These are phyloP conservation scores for Starmerella scarabaei DNA, from an alignment of 805 yeast genomes.

Conservation along the genomic window DNA sequence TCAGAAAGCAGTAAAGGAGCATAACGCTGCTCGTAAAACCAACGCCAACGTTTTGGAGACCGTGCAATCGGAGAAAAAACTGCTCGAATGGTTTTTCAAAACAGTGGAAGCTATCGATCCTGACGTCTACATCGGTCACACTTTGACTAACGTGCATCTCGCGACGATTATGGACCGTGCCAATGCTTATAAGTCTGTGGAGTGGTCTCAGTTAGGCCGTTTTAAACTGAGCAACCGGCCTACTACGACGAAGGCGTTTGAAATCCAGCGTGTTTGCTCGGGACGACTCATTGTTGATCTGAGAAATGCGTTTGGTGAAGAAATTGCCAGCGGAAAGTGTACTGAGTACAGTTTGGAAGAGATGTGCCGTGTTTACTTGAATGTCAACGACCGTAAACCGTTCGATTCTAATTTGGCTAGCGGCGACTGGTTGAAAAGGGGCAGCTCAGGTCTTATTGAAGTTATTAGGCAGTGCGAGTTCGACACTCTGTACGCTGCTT, in stretches of 20 bases:
- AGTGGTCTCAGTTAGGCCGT: slow-evolving; percentile 78
- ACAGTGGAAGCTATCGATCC: slow-evolving; percentile 70
- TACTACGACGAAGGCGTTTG: slow-evolving; percentile 25
- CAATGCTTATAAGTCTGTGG: slow-evolving; percentile 55
- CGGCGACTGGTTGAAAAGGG: slow-evolving; percentile 38
- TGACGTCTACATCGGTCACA: slow-evolving; percentile 80
- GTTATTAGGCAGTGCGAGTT: slow-evolving; percentile 56
- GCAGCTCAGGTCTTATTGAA: slow-evolving; percentile 51
- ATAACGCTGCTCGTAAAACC: slow-evolving; percentile 31
- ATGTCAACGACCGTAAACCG: slow-evolving; percentile 35
- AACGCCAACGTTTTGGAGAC: slow-evolving; percentile 31
- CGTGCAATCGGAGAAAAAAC: slow-evolving; percentile 60
- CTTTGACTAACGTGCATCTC: slow-evolving; percentile 62
- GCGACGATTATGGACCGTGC: slow-evolving; percentile 73
- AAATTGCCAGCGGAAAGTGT: slow-evolving; percentile 68
- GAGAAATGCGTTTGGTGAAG: slow-evolving; percentile 89
- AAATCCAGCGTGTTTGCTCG: slow-evolving; percentile 56
- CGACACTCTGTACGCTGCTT: slow-evolving; percentile 59
- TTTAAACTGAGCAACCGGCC: slow-evolving; percentile 9
- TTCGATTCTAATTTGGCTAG: slow-evolving; percentile 55
- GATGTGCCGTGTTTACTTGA: slow-evolving; percentile 74
- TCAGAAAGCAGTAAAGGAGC: slow-evolving; percentile 30
- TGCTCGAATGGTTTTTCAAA: slow-evolving; percentile 64
- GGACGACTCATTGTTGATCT: slow-evolving; percentile 88
- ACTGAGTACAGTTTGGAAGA: slow-evolving; percentile 90